A percentile compares a stretch with the other conserved stretches of the same genome.
Conservation (phyloP, 78 protist genomes). For the Chrysochromulina tobinii region DNA sequence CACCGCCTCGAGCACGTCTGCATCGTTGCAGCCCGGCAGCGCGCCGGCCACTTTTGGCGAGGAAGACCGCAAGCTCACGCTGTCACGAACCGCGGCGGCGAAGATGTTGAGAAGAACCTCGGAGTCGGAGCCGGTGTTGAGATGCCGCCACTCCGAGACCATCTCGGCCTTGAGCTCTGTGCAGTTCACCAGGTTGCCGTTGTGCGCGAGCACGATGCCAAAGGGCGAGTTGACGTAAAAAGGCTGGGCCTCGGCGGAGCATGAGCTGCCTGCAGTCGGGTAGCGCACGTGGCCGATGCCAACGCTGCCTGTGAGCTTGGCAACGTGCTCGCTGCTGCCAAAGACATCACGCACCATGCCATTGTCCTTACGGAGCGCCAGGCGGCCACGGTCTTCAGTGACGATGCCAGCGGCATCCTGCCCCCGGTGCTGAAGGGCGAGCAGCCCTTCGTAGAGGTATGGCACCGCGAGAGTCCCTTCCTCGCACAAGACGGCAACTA, state of each 20-base stretch:
- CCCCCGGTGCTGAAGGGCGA: conserved; percentile 54
- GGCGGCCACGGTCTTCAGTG: conserved; percentile 12
- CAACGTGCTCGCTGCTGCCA: neutral
- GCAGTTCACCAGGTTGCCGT: conserved; percentile 48
- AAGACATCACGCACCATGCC: conserved; percentile 55
- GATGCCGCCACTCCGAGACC: conserved; percentile 13
- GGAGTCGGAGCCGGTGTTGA: conserved; percentile 60
- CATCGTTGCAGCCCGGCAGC: no score
- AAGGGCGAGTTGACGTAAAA: conserved; percentile 57
- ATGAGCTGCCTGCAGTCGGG: conserved; percentile 60
- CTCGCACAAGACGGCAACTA: neutral
- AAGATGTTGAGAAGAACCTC: conserved; percentile 52
- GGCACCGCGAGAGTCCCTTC: neutral
- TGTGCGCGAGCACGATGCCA: conserved; percentile 44
- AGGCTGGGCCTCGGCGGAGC: conserved; percentile 53
- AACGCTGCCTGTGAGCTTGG: neutral
- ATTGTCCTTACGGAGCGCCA: conserved; percentile 34
- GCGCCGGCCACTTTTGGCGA: no score
- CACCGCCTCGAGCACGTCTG: no score
- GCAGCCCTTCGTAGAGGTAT: conserved; percentile 31
- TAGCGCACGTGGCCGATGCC: conserved; percentile 50
- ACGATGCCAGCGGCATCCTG: conserved; percentile 57
- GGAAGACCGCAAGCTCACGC: neutral
- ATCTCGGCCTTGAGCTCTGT: neutral
- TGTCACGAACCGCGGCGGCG: neutral